Evolutionary conservation across 805 yeast species (phyloP), one percentile per base, ranked within the genome.

Genomic region (Clavispora asparagi): DNA sequence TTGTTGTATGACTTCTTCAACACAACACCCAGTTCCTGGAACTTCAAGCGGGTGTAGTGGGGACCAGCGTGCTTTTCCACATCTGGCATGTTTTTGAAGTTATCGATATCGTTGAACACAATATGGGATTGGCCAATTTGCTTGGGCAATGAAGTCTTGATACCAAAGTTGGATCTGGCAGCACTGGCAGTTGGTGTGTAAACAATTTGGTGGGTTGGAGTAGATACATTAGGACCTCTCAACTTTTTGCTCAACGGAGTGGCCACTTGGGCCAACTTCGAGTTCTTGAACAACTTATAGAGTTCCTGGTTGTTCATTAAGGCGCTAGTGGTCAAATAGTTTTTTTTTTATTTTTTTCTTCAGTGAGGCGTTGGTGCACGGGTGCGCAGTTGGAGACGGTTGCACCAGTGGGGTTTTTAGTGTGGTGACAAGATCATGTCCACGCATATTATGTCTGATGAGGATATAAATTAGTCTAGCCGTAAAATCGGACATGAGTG

Each of bases 171-270:
- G 50, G 85, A 82, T 65, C 87, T 73, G 12, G 73, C 61, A 39
- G 83, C 76, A 41, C 85, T 75, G 7, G 85, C 73, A 41, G 82
- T 78, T 43, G 86, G 81, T 0, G 94, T 82, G 62, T 78, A 83
- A 35, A 87, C 74, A 37, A 85, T 73, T 62, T 87, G 95, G 58
- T 83, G 90, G 0, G 87, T 79, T 25, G 95, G 95, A 10, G 60
- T 55, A 32, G 45, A 14, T 7, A 60, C 54, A 13, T 56, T 51
- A 23, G 57, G 54, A 6, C 61, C 64, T 46, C 75, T 60, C 47
- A 72, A 59, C 8, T 42, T 48, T 42, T 58, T 60, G 53, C 56
- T 56, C 46, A 68, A 61, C 9, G 77, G 77, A 29, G 60, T 66
- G 27, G 77, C 76, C 48, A 72, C 76, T 54, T 72, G 77, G 7